A percentile compares a stretch with the other conserved stretches of the same genome.
phyloP scores from a whole-genome alignment of 1,284 basidiomycete species.

The Ustilago loliicola region DNA sequence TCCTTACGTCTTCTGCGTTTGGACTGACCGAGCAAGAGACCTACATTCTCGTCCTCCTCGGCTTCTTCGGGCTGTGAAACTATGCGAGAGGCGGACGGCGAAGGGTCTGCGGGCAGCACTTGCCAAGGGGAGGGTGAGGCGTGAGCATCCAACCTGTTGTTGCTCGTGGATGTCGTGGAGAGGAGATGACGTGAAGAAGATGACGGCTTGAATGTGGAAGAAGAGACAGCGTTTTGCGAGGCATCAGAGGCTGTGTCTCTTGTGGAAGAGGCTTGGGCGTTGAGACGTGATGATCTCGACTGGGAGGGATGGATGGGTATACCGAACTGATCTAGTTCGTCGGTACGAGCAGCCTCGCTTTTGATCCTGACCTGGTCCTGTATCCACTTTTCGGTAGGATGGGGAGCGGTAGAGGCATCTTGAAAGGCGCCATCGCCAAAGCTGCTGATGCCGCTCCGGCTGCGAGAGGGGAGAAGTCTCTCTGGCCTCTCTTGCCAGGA shows the following conservation, averaged over 20 bases:
- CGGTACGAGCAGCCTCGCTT: slow-evolving; percentile 13
- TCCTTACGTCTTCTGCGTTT: slow-evolving; percentile 46
- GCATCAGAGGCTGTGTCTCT: slow-evolving; percentile 5
- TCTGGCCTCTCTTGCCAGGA: slow-evolving; percentile 51
- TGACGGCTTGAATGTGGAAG: slow-evolving; percentile 23
- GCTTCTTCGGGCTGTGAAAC: slow-evolving; percentile 10
- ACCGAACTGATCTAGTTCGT: slow-evolving; percentile 42
- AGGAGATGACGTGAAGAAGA: slow-evolving; percentile 24
- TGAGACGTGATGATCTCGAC: slow-evolving; percentile 12
- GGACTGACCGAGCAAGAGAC: slow-evolving; percentile 40
- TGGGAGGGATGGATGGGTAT: slow-evolving; percentile 39
- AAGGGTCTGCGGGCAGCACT: slow-evolving; percentile 6
- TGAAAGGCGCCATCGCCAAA: not conserved
- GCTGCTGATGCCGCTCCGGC: not conserved
- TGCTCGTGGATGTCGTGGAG: not conserved
- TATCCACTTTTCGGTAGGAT: slow-evolving; percentile 32
- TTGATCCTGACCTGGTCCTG: slow-evolving; percentile 24
- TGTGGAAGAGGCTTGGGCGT: slow-evolving; percentile 4
- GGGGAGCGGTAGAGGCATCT: slow-evolving; percentile 1
- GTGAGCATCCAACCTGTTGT: not conserved
- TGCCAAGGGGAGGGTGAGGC: slow-evolving; percentile 19
- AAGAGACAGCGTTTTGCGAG: slow-evolving; percentile 12
- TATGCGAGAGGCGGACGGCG: slow-evolving; percentile 18
- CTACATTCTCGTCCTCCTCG: slow-evolving; percentile 46
- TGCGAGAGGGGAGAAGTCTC: slow-evolving; percentile 22